Evolutionary conservation across 495 filamentous ascomycete genomes (phyloP), one percentile per base, ranked within the genome.

Genomic region (Tuber calosporum): DNA sequence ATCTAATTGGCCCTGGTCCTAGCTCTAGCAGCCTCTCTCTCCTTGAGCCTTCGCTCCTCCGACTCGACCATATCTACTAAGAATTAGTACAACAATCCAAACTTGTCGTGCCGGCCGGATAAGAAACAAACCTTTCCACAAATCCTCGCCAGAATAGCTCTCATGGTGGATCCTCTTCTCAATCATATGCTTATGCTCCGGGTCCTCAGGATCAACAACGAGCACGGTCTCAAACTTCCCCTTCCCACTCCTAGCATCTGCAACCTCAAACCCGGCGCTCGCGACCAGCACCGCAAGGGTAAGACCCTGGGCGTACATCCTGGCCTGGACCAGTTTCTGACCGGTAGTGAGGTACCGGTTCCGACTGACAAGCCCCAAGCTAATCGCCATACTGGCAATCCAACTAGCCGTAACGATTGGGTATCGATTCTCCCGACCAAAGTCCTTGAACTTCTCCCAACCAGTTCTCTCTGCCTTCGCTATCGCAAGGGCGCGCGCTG

Each of bases 251-350:
- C 86, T 87, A 72, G 91, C 90, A 82, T 99, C 95, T 8, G 87
- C 87, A 40, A 93, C 90, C 89, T 99, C 95, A 81, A 98, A 91
- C 26, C 88, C 93, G 53, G 96, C 94, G 73, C 89, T 91, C 41
- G 92, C 93, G 79, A 97, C 85, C 74, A 99, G 84, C 70, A 98
- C 92, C 80, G 91, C 92, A 26, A 99, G 84, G 68, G 95, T 97
- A 79, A 97, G 84, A 22, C 93, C 93, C 85, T 99, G 95, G n/a
- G 95, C 95, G 84, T 98, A 98, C 74, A 99, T 90, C 86, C 95
- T 89, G 15, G 96, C 96, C 86, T 99, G 95, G 30, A 99, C 95
- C 38, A 99, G 85, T 86, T 99, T 99, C 87, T 99, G 95, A 77
- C 86, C 82, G 1, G 87, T 88, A 30, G 86, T 88, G 9, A 98